Conservation (phyloP, 2,329 filamentous ascomycete species). For the Colletotrichum sp. region DNA sequence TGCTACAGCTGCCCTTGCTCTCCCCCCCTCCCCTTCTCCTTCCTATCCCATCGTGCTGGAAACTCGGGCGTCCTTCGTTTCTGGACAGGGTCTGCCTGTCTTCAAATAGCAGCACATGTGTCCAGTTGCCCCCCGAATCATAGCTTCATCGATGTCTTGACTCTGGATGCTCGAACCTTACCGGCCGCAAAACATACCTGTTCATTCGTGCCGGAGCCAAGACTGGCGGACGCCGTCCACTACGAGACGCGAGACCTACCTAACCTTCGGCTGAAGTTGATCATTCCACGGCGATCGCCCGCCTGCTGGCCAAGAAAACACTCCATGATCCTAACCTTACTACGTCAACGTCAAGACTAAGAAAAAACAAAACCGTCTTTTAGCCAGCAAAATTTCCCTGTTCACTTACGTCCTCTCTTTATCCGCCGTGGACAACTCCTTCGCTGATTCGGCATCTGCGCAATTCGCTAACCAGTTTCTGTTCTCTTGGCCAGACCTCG, state of each 20-base stretch:
- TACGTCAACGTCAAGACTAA: not conserved
- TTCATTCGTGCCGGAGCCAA: not conserved
- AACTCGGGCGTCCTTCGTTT: not conserved
- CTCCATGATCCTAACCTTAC: not conserved
- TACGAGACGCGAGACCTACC: conserved; percentile 1
- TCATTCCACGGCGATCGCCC: not conserved
- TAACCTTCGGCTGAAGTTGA: not conserved
- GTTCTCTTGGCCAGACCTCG: not conserved
- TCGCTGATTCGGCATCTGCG: not conserved
- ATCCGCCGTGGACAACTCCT: not conserved
- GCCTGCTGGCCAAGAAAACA: not conserved
- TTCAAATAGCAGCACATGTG: not conserved
- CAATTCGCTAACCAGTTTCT: not conserved
- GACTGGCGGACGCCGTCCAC: not conserved
- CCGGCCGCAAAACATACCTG: not conserved
- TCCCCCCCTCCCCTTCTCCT: not conserved
- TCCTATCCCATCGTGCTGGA: not conserved
- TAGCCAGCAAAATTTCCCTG: not conserved
- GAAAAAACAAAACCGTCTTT: not conserved
- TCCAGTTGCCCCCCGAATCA: not conserved
- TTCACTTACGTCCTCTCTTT: rapidly evolving
- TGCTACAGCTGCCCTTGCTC: not conserved
- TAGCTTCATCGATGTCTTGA: not conserved
- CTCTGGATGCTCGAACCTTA: not conserved
- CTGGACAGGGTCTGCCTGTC: not conserved